Evolutionary conservation across 164 flowering plant genomes (phyloP).

Genomic region (Nymphaea thermarum): DNA sequence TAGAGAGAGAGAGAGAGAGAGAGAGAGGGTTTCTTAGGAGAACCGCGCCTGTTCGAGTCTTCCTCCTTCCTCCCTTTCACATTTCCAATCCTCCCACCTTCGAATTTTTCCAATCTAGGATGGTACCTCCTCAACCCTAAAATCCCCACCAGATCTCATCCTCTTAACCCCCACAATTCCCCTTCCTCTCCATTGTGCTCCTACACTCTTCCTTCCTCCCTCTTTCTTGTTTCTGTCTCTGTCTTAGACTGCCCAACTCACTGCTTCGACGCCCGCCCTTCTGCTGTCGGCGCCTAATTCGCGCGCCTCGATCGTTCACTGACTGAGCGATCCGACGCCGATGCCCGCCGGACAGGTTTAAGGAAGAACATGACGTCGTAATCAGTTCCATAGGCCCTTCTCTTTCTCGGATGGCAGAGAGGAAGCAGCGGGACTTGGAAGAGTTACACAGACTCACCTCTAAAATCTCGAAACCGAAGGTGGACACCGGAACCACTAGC

Average conservation of each 20-base stretch:
- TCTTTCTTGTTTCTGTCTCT: neutral
- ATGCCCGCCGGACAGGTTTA: neutral
- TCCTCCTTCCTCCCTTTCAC: neutral
- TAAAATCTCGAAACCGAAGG: neutral
- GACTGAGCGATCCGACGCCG: neutral
- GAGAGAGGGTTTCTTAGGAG: no score
- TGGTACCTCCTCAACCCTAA: neutral
- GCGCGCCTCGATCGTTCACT: neutral
- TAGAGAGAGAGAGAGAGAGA: no score
- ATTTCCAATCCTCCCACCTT: neutral
- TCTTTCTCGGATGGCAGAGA: neutral
- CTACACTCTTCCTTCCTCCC: no score
- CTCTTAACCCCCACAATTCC: neutral
- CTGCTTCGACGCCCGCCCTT: neutral
- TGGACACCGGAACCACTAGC: neutral
- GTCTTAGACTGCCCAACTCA: neutral
- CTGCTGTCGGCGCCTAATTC: neutral
- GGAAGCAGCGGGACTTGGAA: neutral
- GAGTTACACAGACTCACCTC: neutral
- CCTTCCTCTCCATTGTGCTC: neutral
- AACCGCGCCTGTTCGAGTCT: no score
- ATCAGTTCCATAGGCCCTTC: neutral
- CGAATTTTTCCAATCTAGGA: neutral
- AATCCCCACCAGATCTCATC: neutral
- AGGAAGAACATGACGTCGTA: neutral